These are phyloP conservation scores for Knufia petricola DNA, from an alignment of 2,329 filamentous ascomycete species.

Conservation along the genomic window DNA sequence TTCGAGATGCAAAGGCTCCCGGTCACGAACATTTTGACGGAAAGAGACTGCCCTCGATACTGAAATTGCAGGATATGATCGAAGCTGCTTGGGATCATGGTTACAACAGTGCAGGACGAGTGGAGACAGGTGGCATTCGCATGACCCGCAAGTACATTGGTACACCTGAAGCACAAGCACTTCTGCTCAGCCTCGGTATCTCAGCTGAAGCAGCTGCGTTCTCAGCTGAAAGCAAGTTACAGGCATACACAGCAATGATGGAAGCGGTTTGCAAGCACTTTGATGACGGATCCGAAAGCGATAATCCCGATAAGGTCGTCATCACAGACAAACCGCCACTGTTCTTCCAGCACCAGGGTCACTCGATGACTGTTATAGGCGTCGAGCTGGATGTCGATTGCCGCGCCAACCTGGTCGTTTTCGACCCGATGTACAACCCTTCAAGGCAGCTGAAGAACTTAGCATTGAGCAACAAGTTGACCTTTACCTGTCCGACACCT, in stretches of 20 bases:
- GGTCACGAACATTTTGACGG: slow-evolving; percentile 51
- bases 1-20: slow-evolving; percentile 49
- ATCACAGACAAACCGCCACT: slow-evolving; percentile 68
- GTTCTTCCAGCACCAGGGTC: slow-evolving; percentile 80
- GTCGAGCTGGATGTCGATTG: slow-evolving; percentile 62
- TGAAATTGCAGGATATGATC: slow-evolving; percentile 76
- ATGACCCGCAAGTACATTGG: slow-evolving; percentile 94
- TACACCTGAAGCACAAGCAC: slow-evolving; percentile 78
- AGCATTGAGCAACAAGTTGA: slow-evolving; percentile 26
- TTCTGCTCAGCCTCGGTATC: slow-evolving; percentile 62
- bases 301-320: slow-evolving; percentile 52
- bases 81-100: slow-evolving; percentile 81
- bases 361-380: slow-evolving; percentile 84
- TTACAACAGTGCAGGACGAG: slow-evolving; percentile 62
- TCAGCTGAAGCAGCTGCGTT: slow-evolving; percentile 57
- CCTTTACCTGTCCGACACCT: slow-evolving; percentile 38
- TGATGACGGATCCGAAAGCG: slow-evolving; percentile 34
- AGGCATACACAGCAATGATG: slow-evolving; percentile 47
- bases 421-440: slow-evolving; percentile 76
- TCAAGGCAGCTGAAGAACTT: slow-evolving; percentile 53
- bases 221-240: slow-evolving; percentile 36
- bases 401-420: slow-evolving; percentile 61
- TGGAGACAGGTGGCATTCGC: slow-evolving; percentile 76
- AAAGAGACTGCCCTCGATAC: slow-evolving; percentile 59
- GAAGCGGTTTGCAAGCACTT: slow-evolving; percentile 70